Evolutionary conservation across 768 basidiomycete genomes (phyloP), one percentile per base, ranked within the genome.

Genomic region (Leccinum sublutescens): DNA sequence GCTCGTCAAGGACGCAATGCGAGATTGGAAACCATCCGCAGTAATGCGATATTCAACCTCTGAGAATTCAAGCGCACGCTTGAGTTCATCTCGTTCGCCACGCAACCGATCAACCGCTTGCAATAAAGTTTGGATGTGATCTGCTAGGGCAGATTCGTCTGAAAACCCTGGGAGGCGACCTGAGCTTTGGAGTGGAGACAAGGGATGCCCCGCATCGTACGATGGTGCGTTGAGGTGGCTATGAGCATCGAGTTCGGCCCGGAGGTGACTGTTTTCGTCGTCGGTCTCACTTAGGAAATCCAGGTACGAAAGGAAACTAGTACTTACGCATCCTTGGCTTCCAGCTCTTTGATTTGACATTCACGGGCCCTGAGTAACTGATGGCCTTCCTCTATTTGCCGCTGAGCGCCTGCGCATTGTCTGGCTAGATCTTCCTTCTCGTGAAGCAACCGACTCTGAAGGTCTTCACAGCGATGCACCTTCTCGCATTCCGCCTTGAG

Each of bases 51-150:
- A 82, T 72, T 93, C 90, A 3, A 79, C 76, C 62, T 88, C 80
- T 55, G 87, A 74, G 71, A 91, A 93, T 52, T 88, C 79, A 14
- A 92, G 71, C 55, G 87, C 80, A 6, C 85, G 80, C 53, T 80
- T 80, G 27, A 90, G 78, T 50, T 72, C 75, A 61, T 91, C 86
- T 5, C 89, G 79, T 64, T 92, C 88, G 4, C 71, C 70, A 5
- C 90, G 85, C 50, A 91, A 75, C 34, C 89, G 82, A n/a, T 85
- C 82, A 47, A 89, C 76, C 2, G 89, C 85, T 27, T 71, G 71
- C 52, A 91, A 76, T 23, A 91, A 76, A 40, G 80, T 82, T 60
- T 82, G 83, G 34, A 88, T 77, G 48, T 81, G 74, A 19, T 65
- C 69, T 17, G 81, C 74, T 15, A 75, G 56, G 1, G 65, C 64